Evolutionary conservation across 2,329 filamentous ascomycete species (phyloP).

Genomic region (Microdochium paspali): DNA sequence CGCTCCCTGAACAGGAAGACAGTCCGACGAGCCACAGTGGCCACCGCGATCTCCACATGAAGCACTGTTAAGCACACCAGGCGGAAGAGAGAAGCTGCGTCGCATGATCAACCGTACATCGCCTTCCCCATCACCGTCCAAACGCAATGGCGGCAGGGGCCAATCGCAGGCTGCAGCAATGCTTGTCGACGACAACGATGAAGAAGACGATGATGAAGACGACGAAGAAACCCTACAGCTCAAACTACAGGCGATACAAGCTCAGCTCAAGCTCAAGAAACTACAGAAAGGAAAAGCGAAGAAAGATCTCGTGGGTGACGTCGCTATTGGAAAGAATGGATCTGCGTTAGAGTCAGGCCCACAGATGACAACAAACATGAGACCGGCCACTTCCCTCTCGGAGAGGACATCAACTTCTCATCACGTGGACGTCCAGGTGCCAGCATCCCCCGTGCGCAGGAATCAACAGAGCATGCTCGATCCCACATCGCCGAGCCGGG

Average conservation of each 20-base stretch:
- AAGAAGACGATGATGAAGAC: conserved; percentile 54
- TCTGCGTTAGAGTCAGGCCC: neutral
- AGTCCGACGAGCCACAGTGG: conserved; percentile 42
- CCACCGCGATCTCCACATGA: conserved; percentile 59
- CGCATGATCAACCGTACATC: conserved; percentile 57
- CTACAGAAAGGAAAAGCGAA: conserved; percentile 57
- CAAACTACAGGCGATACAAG: conserved; percentile 81
- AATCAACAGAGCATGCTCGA: conserved; percentile 32
- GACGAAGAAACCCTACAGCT: conserved; percentile 87
- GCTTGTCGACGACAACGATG: conserved; percentile 16
- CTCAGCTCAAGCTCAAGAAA: conserved; percentile 77
- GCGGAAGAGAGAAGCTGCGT: conserved; percentile 67
- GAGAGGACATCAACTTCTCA: conserved; percentile 9
- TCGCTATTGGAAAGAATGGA: conserved; percentile 1
- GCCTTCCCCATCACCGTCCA: conserved; percentile 59
- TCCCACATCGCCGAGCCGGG: conserved; percentile 67
- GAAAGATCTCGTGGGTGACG: conserved; percentile 11
- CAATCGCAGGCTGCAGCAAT: conserved; percentile 11
- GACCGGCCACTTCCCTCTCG: neutral
- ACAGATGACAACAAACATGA: neutral
- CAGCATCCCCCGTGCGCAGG: conserved; percentile 61
- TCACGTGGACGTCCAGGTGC: conserved; percentile 55
- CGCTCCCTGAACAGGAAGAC: neutral
- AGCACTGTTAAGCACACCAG: conserved; percentile 58
- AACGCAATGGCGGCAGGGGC: conserved; percentile 28